Evolutionary conservation across 2,329 filamentous ascomycete genomes (phyloP).

Genomic region (Talaromyces albobiverticillius): DNA sequence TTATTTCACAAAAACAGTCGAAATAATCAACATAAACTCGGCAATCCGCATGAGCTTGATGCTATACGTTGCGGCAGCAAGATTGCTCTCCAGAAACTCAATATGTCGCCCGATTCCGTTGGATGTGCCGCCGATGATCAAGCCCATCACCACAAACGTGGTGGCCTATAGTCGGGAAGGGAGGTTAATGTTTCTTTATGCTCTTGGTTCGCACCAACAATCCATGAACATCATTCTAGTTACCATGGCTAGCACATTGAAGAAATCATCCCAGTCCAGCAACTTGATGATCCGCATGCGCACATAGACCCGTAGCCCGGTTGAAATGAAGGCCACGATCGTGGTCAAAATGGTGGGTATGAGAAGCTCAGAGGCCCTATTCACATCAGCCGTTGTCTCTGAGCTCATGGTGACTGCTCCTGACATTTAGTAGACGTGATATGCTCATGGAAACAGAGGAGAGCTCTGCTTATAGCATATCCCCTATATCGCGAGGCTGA

Average conservation of each 20-base stretch:
- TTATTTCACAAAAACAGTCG: slow-evolving; percentile 18
- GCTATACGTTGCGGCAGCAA: slow-evolving; percentile 5
- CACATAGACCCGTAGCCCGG: slow-evolving; percentile 17
- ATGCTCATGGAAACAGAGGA: neutral
- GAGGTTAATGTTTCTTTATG: neutral
- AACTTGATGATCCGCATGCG: slow-evolving; percentile 15
- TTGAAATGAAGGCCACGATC: slow-evolving; percentile 14
- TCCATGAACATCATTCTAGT: slow-evolving; percentile 1
- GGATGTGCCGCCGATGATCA: slow-evolving; percentile 5
- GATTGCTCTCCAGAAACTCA: neutral
- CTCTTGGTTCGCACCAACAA: neutral
- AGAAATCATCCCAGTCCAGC: slow-evolving; percentile 19
- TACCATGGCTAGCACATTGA: slow-evolving; percentile 18
- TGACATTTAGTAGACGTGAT: neutral
- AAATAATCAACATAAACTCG: slow-evolving; percentile 17
- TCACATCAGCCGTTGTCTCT: neutral
- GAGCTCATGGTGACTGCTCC: neutral
- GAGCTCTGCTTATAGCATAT: neutral
- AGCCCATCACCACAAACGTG: slow-evolving; percentile 9
- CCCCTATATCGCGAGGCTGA: neutral
- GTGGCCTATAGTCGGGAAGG: neutral
- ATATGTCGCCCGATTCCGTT: slow-evolving; percentile 9
- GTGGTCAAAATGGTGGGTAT: slow-evolving; percentile 18
- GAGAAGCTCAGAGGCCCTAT: slow-evolving; percentile 6
- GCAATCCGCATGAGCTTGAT: slow-evolving; percentile 17